Base-by-base conservation (phyloP, 2,329 filamentous ascomycete genomes). In the Microsporum ferrugineum region DNA sequence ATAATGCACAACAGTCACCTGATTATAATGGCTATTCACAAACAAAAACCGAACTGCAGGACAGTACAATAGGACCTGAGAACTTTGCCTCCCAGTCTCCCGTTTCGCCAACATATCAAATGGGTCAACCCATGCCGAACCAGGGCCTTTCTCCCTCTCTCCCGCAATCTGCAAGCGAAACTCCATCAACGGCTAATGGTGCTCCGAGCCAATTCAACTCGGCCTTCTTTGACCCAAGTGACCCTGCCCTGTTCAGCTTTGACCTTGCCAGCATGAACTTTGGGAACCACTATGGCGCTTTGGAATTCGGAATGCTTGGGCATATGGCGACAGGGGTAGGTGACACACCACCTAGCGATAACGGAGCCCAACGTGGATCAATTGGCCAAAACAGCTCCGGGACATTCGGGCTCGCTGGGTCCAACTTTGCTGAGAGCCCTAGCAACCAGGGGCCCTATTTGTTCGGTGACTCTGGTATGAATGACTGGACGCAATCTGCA, bases 241-340 rank as follows among this genome's bases (percentile, higher is more conserved):
- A 97, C 71, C 90, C 91, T 2, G 88, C 91, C 0, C 77, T 96
- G 60, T 96, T 95, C 81, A 96, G 96, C 72, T 96, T 97, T 73
- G 91, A 97, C 72, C 84, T 96, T 8, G 91, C 95, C 60, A 91
- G 90, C 62, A 82, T 96, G 71, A 94, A 94, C 72, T 99, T 97
- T 73, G 91, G 91, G 61, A 97, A 94, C 71, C 90, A 95, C 65
- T 99, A 97, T 71, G 92, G 91, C 63, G 92, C 91, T 17, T 81
- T 96, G 73, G 94, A 97, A 73, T 96, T 97, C 72, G 88, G 91
- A 60, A 96, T 97, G 83, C 83, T 99, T 0, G 91, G 90, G 33
- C 92, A 97, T 72, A 95, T 99, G 88, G 90, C 89, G 63, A 90
- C 88, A n/a, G 88, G 88, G 12, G 88, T 89, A 12, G 88, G 85